Evolutionary conservation across 2,329 filamentous ascomycete genomes (phyloP).

Genomic region (Aureobasidium melanogenum): DNA sequence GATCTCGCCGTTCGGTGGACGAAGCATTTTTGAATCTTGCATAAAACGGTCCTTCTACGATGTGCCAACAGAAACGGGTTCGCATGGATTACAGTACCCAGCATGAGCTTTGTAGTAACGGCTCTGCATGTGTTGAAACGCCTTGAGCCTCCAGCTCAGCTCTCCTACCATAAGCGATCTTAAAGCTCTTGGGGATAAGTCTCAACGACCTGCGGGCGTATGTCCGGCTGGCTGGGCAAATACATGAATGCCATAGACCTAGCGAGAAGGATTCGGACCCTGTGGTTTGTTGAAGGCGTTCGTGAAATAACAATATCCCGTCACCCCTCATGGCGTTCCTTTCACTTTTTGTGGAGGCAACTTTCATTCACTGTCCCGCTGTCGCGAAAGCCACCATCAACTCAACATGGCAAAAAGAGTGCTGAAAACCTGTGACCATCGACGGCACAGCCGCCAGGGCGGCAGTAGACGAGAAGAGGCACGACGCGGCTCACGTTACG

Average conservation of each 20-base stretch:
- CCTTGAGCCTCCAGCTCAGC: not conserved
- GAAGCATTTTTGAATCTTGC: not conserved
- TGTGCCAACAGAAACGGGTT: not conserved
- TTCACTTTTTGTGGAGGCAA: not conserved
- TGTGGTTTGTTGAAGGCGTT: not conserved
- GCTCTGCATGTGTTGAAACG: not conserved
- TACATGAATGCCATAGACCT: not conserved
- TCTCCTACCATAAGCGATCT: not conserved
- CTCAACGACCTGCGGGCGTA: not conserved
- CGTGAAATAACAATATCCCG: not conserved
- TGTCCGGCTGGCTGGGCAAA: not conserved
- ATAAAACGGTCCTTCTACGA: conserved; percentile 8
- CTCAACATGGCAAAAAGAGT: not conserved
- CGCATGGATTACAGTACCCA: not conserved
- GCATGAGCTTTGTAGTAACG: not conserved
- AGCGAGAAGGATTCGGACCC: conserved; percentile 1
- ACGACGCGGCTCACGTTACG: not conserved
- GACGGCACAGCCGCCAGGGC: not conserved
- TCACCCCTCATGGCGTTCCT: conserved; percentile 1
- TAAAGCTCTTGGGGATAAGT: not conserved
- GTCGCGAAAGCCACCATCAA: not conserved
- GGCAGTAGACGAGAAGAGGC: conserved; percentile 1
- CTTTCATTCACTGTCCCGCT: not conserved
- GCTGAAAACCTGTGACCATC: not conserved
- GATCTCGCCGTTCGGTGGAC: not conserved